Percentiles rank a stretch among this genome's conserved stretches.
These are phyloP conservation scores for Blastocrithidia nonstop DNA, from an alignment of 208 protist species.

Conservation along the genomic window DNA sequence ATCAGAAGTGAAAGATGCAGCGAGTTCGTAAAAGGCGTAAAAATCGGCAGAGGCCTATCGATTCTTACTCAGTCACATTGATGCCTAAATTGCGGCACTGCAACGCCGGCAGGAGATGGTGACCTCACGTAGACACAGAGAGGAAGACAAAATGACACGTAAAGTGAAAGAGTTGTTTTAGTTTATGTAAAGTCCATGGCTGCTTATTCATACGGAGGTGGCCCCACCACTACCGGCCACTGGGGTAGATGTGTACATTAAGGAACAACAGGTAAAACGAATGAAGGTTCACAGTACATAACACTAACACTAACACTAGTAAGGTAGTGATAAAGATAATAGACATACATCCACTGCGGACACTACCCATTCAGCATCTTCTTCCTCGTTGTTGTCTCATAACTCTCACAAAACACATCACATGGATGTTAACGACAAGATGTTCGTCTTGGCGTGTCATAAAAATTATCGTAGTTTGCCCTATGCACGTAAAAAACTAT, in stretches of 20 bases:
- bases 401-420: neutral
- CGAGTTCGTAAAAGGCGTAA: too few relatives aligned
- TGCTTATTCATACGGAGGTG: slow-evolving; percentile 28
- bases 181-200: slow-evolving; percentile 53
- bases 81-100: slow-evolving; percentile 56
- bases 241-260: slow-evolving; percentile 57
- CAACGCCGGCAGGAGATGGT: slow-evolving; percentile 36
- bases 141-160: slow-evolving; percentile 22
- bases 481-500: slow-evolving; percentile 20
- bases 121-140: slow-evolving; percentile 13
- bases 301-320: slow-evolving; percentile 5
- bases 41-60: slow-evolving; percentile 48
- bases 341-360: too few relatives aligned
- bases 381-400: too few relatives aligned
- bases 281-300: neutral
- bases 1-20: too few relatives aligned
- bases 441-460: slow-evolving; percentile 38
- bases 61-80: slow-evolving; percentile 65
- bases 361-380: too few relatives aligned
- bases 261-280: slow-evolving; percentile 25
- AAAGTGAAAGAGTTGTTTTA: slow-evolving; percentile 49
- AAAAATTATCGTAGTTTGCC: slow-evolving; percentile 41
- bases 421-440: slow-evolving; percentile 23
- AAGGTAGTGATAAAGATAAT: neutral
- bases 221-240: slow-evolving; percentile 39